Evolutionary conservation across 176 grass and related monocot genomes (phyloP).

Genomic region (Triticum timopheevii): DNA sequence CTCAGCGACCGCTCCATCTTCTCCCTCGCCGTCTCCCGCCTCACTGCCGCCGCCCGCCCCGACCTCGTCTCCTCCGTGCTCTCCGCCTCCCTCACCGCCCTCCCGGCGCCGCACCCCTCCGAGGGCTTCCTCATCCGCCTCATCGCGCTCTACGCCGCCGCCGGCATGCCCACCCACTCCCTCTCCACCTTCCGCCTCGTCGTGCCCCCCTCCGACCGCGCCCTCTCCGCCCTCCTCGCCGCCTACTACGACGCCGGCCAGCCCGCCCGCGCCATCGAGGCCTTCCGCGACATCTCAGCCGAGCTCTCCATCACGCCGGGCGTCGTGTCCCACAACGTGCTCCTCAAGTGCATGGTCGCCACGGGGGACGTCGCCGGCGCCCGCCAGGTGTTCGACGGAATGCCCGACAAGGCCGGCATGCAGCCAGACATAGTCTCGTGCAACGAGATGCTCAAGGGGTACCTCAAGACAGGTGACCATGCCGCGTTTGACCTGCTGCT

Average conservation of each 20-base stretch:
- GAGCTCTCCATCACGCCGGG: conserved; percentile 52
- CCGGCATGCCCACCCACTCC: conserved; percentile 56
- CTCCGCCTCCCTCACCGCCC: conserved; percentile 51
- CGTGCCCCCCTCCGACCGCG: conserved; percentile 42
- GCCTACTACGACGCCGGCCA: conserved; percentile 65
- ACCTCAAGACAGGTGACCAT: conserved; percentile 41
- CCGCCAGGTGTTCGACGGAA: conserved; percentile 51
- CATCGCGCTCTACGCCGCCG: conserved; percentile 58
- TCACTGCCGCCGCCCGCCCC: conserved; percentile 46
- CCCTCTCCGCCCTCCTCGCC: conserved; percentile 68
- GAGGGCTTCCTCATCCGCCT: conserved; percentile 77
- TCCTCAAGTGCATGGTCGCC: conserved; percentile 42
- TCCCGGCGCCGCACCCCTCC: conserved; percentile 45
- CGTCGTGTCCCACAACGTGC: conserved; percentile 59
- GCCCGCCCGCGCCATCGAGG: conserved; percentile 44
- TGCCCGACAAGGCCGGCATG: conserved; percentile 35
- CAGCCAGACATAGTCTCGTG: conserved; percentile 72
- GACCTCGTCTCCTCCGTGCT: conserved; percentile 65
- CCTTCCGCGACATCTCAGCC: conserved; percentile 42
- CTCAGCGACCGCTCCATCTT: conserved; percentile 52
- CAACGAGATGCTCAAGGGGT: conserved; percentile 72
- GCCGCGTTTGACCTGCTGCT: conserved; percentile 51
- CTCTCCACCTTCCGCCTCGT: conserved; percentile 62
- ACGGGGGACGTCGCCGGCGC: conserved; percentile 36
- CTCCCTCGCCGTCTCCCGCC: conserved; percentile 43